phyloP scores from a whole-genome alignment of 2,329 filamentous ascomycete genomes.

The Hypoxylon sp. region DNA sequence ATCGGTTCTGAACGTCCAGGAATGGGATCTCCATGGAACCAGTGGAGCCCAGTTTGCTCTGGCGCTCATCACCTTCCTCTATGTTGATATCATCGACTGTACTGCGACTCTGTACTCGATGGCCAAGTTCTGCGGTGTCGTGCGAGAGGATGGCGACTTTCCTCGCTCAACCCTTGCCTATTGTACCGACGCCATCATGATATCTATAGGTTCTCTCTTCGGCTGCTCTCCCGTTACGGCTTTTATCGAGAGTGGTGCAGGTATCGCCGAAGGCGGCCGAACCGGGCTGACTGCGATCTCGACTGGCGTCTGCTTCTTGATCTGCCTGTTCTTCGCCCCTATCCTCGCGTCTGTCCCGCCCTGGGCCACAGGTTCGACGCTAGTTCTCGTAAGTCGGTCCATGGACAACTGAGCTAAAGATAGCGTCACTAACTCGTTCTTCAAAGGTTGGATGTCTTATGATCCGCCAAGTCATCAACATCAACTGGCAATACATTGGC shows the following conservation, averaged over 20 bases:
- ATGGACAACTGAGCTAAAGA: not conserved
- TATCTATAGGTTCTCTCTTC: constrained; percentile 74
- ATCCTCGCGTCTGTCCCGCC: constrained; percentile 80
- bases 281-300: constrained; percentile 76
- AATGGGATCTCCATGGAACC: constrained; percentile 67
- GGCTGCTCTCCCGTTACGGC: constrained; percentile 76
- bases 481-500: constrained; percentile 80
- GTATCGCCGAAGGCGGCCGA: constrained; percentile 77
- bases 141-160: constrained; percentile 79
- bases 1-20: constrained; percentile 67
- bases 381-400: constrained; percentile 64
- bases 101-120: constrained; percentile 83
- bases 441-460: constrained; percentile 75
- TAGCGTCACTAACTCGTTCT: not conserved
- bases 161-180: constrained; percentile 84
- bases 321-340: constrained; percentile 77
- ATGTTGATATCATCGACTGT: constrained; percentile 81
- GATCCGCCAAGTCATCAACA: constrained; percentile 76
- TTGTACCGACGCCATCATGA: constrained; percentile 73
- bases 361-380: constrained; percentile 78
- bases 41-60: constrained; percentile 70
- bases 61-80: constrained; percentile 79
- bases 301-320: constrained; percentile 73
- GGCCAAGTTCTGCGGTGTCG: constrained; percentile 75
- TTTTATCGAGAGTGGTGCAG: constrained; percentile 78